Base-by-base conservation (phyloP, 164 flowering plant species). In the Berberis vulgaris region DNA sequence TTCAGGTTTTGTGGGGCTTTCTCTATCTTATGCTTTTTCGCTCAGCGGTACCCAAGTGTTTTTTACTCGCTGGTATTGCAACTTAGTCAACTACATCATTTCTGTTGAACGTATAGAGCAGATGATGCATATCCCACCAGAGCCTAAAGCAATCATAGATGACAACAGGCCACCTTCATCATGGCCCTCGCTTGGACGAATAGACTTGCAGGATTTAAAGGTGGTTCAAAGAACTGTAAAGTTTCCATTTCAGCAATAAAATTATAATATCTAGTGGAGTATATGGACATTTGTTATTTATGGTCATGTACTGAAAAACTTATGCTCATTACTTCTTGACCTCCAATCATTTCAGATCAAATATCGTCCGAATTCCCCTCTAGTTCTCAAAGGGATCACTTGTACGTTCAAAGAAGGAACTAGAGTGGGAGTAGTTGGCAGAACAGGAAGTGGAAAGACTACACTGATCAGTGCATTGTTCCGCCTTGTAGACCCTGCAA, bases 391-490 rank as follows among this genome's bases (percentile, higher is more conserved):
- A 70, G 96, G 94, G 67, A 84, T 91, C 62, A 81, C 84, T 7
- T 89, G 96, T 73, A 84, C 83, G 11, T 84, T 92, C 72, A 74
- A 75, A 60, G 96, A 81, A 68, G 90, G 93, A 62, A 80, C 72
- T 10, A 78, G 88, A 73, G 85, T 88, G 12, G 98, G 97, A 62
- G 81, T 93, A 9, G 98, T 93, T 12, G 98, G 97, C 67, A 80
- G 98, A 65, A 92, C 98, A 0, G 97, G 98, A 70, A 89, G 97
- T 62, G 97, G 97, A 45, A 93, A 93, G 71, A 80, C 89, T 4
- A 90, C 97, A 3, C 71, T 93, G n/a, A 81, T 90, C 41, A 81
- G 88, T 64, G 97, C 98, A 53, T 68, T 90, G 71, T 86, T 93
- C 67, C 88, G 97, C 10, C 61, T 87, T 8, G 94, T 90, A 2